These are phyloP conservation scores for Termitomyces sp. DNA, from an alignment of 1,284 basidiomycete species.

Conservation along the genomic window DNA sequence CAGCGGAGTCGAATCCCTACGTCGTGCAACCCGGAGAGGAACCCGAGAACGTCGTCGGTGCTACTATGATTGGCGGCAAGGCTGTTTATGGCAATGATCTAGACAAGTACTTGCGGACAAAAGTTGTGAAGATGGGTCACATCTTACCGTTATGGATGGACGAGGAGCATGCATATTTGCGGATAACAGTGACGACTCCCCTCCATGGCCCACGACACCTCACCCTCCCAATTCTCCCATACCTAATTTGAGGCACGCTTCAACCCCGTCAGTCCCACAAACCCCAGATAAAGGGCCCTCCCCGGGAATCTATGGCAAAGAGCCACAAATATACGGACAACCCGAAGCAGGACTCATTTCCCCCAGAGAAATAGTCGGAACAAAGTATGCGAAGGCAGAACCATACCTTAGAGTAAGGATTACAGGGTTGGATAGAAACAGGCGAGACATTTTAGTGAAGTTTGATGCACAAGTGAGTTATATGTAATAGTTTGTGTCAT, in stretches of 20 bases:
- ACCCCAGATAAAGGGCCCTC: constrained; percentile 46
- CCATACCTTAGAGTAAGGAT: constrained; percentile 85
- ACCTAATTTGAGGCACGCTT: constrained; percentile 47
- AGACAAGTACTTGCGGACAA: constrained; percentile 94
- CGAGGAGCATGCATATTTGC: constrained; percentile 35
- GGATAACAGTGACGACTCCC: constrained; percentile 34
- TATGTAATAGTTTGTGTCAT: background rate
- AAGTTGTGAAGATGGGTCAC: constrained; percentile 96
- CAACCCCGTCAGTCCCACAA: constrained; percentile 34
- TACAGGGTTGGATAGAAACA: constrained; percentile 85
- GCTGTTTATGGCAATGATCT: constrained; percentile 82
- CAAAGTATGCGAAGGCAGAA: constrained; percentile 65
- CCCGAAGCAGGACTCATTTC: constrained; percentile 77
- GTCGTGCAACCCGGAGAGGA: constrained; percentile 34
- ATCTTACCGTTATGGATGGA: constrained; percentile 67
- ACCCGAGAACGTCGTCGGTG: constrained; percentile 55
- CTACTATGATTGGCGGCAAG: constrained; percentile 81
- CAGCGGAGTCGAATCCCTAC: constrained; percentile 17
- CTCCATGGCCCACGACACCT: constrained; percentile 60
- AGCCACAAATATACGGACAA: constrained; percentile 79
- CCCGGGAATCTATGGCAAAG: constrained; percentile 62
- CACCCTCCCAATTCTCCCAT: constrained; percentile 47
- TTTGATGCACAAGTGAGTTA: constrained; percentile 84
- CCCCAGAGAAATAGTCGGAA: constrained; percentile 56
- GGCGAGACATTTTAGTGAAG: constrained; percentile 86